Conservation (phyloP, 345 rosid genomes). For the Hevea brasiliensis region DNA sequence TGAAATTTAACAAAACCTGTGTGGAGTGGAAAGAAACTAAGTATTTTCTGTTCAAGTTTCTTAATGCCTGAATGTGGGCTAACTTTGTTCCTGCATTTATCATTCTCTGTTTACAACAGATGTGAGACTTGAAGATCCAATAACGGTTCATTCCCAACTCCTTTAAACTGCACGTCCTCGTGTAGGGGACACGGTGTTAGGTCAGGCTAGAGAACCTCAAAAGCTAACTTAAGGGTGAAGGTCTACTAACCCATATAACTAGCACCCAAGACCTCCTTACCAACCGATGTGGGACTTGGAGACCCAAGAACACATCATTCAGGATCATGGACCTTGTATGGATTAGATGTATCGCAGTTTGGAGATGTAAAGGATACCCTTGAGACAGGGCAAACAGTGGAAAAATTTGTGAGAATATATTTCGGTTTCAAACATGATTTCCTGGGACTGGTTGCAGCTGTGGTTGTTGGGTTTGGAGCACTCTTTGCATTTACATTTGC, state of each 20-base stretch:
- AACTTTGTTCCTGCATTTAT: not conserved
- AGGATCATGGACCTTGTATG: conserved; percentile 33
- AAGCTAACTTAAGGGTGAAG: too few species aligned
- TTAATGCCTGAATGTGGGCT: too few species aligned
- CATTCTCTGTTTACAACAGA: not conserved
- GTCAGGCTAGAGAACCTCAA: too few species aligned
- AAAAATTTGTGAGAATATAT: not conserved
- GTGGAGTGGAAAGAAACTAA: conserved; percentile 1
- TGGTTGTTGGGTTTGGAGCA: conserved; percentile 2
- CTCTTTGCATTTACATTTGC: conserved; percentile 21
- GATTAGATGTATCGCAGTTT: conserved; percentile 21
- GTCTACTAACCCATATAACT: too few species aligned
- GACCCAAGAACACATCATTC: too few species aligned
- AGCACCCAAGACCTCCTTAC: too few species aligned
- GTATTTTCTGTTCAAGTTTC: not conserved
- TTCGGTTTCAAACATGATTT: conserved; percentile 27
- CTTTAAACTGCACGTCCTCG: too few species aligned
- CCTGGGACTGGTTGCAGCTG: conserved; percentile 19
- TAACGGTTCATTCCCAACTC: too few species aligned
- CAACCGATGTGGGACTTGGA: too few species aligned
- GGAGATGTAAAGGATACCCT: not conserved
- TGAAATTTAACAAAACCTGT: not conserved
- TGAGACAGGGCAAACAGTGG: not conserved
- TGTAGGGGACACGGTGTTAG: too few species aligned
- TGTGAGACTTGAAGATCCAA: too few species aligned